phyloP scores from a whole-genome alignment of 2,329 filamentous ascomycete species.

The Trichoderma sp. region DNA sequence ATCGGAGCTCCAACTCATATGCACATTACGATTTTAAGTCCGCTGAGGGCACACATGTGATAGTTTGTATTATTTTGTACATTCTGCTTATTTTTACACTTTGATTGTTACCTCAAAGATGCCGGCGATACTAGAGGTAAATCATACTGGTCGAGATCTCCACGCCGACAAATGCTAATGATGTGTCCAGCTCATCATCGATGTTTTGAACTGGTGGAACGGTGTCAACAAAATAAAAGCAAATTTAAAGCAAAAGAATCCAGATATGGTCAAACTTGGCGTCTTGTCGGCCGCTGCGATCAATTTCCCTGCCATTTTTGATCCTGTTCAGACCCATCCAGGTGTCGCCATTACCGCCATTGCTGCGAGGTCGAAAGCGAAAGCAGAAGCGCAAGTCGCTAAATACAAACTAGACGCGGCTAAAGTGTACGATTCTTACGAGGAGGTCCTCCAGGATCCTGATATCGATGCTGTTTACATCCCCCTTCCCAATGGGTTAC shows the following conservation, averaged over 20 bases:
- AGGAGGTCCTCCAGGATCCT: slow-evolving; percentile 31
- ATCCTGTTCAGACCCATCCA: not conserved
- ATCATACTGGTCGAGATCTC: not conserved
- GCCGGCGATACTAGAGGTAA: not conserved
- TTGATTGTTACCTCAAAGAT: not conserved
- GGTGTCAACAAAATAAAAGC: not conserved
- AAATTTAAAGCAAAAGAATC: not conserved
- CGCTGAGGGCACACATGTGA: not conserved
- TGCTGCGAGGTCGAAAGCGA: not conserved
- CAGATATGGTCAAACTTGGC: not conserved
- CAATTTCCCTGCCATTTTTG: not conserved
- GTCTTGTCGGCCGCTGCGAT: not conserved
- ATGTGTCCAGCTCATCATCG: not conserved
- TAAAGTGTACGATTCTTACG: not conserved
- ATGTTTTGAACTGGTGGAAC: not conserved
- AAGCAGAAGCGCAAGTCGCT: not conserved
- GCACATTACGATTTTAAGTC: not conserved
- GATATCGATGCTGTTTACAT: slow-evolving; percentile 49
- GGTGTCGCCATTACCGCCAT: not conserved
- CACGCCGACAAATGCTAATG: not conserved
- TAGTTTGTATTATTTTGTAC: not conserved
- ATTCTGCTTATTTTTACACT: not conserved
- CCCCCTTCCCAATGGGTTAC: slow-evolving; percentile 42
- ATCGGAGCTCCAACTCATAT: not conserved
- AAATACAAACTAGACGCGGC: not conserved